Percentiles rank a stretch among this genome's conserved stretches.
Evolutionary conservation across 2,329 filamentous ascomycete genomes (phyloP).

Genomic region (Parascedosporium putredinis): DNA sequence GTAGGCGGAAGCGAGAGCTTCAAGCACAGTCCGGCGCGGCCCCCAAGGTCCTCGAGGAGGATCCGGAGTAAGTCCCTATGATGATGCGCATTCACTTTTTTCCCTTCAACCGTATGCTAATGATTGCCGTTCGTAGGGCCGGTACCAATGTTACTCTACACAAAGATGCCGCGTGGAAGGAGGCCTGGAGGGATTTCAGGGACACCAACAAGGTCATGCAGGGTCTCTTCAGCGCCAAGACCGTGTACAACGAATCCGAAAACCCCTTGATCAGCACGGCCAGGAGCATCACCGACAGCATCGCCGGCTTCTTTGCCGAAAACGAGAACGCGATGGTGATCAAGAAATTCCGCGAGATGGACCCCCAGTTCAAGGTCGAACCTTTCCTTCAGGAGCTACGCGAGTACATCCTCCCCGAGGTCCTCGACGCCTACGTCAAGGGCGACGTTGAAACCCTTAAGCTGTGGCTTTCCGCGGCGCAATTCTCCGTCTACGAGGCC

Average conservation of each 20-base stretch:
- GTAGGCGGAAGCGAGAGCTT: conserved; percentile 65
- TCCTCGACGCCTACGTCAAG: conserved; percentile 96
- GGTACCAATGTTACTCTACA: conserved; percentile 91
- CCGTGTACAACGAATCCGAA: conserved; percentile 88
- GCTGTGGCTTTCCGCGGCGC: conserved; percentile 90
- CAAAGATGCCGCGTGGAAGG: conserved; percentile 96
- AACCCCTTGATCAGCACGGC: conserved; percentile 91
- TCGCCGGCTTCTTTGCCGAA: conserved; percentile 94
- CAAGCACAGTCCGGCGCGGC: conserved; percentile 52
- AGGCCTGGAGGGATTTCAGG: conserved; percentile 93
- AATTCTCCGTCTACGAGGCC: conserved; percentile 95
- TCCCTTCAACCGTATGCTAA: conserved; percentile 3
- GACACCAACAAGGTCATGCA: conserved; percentile 85
- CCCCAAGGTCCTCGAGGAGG: conserved; percentile 61
- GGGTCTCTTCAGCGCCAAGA: conserved; percentile 75
- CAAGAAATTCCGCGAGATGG: conserved; percentile 95
- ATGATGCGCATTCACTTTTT: not conserved
- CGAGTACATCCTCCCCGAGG: conserved; percentile 95
- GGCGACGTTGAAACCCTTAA: conserved; percentile 84
- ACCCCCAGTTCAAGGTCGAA: conserved; percentile 88
- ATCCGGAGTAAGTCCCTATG: conserved; percentile 63
- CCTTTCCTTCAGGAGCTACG: conserved; percentile 90
- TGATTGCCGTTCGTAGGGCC: conserved; percentile 50
- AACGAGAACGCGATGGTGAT: conserved; percentile 97
- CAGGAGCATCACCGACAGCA: conserved; percentile 82